Evolutionary conservation across 2,329 filamentous ascomycete genomes (phyloP).

Genomic region (Metarhizium brunneum): DNA sequence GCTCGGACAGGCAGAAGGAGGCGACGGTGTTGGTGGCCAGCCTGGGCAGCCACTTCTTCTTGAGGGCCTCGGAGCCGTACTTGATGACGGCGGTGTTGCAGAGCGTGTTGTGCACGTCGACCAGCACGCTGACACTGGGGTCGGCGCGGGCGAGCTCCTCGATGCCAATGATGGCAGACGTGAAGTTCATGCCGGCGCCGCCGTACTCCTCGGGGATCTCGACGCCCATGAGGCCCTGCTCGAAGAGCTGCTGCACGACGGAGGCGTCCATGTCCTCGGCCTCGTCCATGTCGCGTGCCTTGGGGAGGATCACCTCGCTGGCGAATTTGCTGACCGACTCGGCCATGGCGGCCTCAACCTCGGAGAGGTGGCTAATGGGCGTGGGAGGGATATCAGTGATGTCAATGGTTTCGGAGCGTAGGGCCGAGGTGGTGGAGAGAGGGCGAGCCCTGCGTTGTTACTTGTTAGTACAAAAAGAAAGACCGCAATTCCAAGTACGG

Average conservation of each 20-base stretch:
- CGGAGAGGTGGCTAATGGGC: slow-evolving; percentile 85
- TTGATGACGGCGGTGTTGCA: slow-evolving; percentile 91
- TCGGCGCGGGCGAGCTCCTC: slow-evolving; percentile 93
- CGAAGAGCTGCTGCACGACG: slow-evolving; percentile 87
- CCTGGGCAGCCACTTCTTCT: slow-evolving; percentile 82
- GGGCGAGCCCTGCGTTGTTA: slow-evolving; percentile 26
- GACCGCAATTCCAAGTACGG: too few relatives aligned
- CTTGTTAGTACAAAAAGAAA: background rate
- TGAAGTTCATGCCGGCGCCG: slow-evolving; percentile 98
- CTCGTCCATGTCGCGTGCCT: slow-evolving; percentile 96
- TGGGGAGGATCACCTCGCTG: slow-evolving; percentile 77
- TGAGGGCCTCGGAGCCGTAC: slow-evolving; percentile 65
- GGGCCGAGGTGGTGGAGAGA: slow-evolving; percentile 51
- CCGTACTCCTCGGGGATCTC: slow-evolving; percentile 97
- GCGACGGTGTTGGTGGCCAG: slow-evolving; percentile 85
- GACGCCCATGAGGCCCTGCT: slow-evolving; percentile 94
- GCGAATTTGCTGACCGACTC: slow-evolving; percentile 89
- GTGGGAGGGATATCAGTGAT: slow-evolving; percentile 76
- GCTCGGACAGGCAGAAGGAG: slow-evolving; percentile 89
- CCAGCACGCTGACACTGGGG: slow-evolving; percentile 88
- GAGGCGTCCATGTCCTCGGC: slow-evolving; percentile 84
- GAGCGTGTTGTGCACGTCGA: slow-evolving; percentile 96
- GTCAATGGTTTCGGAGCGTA: slow-evolving; percentile 41
- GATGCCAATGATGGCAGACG: slow-evolving; percentile 87
- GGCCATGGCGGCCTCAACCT: slow-evolving; percentile 80